Evolutionary conservation across 1,284 basidiomycete species (phyloP).

Genomic region (Heliocybe sulcata): DNA sequence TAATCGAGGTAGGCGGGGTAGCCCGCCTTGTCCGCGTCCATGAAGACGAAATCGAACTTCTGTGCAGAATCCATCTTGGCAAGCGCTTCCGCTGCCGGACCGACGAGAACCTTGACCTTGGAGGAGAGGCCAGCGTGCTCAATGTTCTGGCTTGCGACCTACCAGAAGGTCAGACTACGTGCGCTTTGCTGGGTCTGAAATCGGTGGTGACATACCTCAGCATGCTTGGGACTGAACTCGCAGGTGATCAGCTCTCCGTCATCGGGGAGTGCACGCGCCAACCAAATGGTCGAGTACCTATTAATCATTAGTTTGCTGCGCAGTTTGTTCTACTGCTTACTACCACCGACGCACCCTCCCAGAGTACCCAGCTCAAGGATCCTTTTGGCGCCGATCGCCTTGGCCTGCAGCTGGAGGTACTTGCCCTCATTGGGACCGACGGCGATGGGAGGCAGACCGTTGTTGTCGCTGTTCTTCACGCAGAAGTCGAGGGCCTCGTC

Average conservation of each 20-base stretch:
- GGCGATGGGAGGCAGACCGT: constrained; percentile 44
- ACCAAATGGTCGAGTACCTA: constrained; percentile 57
- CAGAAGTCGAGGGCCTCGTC: constrained; percentile 38
- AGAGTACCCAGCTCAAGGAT: constrained; percentile 57
- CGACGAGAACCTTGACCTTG: constrained; percentile 42
- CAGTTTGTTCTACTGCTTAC: too few relatives aligned
- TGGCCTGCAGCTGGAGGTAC: constrained; percentile 41
- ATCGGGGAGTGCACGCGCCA: constrained; percentile 45
- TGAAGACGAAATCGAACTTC: constrained; percentile 52
- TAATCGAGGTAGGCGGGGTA: constrained; percentile 44
- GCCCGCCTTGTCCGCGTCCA: constrained; percentile 53
- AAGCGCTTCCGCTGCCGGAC: constrained; percentile 41
- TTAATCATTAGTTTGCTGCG: too few relatives aligned
- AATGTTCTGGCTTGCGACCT: constrained; percentile 47
- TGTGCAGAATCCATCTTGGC: constrained; percentile 29
- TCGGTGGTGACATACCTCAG: constrained; percentile 27
- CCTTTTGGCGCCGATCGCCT: constrained; percentile 39
- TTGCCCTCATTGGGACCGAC: constrained; percentile 57
- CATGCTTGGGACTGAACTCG: constrained; percentile 43
- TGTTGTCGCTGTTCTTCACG: constrained; percentile 30
- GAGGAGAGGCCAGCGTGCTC: constrained; percentile 35
- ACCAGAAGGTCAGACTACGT: constrained; percentile 44
- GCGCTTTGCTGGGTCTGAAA: constrained; percentile 38
- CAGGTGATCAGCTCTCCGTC: constrained; percentile 45
- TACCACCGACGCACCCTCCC: constrained; percentile 49